These are phyloP conservation scores for Stentor roeselii DNA, from an alignment of 73 alveolate genomes.

Conservation along the genomic window DNA sequence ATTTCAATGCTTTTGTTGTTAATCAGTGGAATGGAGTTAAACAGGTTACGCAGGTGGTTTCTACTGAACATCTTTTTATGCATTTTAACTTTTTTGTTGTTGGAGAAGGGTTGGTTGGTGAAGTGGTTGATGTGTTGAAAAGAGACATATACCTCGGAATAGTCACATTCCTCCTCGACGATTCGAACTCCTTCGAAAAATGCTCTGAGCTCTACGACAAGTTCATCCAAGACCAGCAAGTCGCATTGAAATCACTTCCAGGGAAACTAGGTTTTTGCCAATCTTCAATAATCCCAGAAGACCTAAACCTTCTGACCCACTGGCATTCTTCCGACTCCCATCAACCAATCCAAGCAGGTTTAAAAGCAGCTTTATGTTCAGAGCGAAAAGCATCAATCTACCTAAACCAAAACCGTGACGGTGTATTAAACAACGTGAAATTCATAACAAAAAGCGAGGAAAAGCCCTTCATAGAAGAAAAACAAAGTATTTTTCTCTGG, in stretches of 20 bases:
- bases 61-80: neutral
- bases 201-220: neutral
- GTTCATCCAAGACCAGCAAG: neutral
- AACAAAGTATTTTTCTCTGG: neutral
- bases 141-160: constrained; percentile 2
- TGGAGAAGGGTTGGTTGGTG: neutral
- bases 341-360: neutral
- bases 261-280: neutral
- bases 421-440: constrained; percentile 11
- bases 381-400: neutral
- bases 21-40: neutral
- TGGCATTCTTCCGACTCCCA: neutral
- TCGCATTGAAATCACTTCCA: constrained; percentile 9
- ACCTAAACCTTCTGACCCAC: neutral
- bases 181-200: neutral
- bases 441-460: neutral
- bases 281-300: neutral
- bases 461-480: constrained; percentile 4
- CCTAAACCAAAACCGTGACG: neutral
- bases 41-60: neutral
- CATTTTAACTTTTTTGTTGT: constrained; percentile 7
- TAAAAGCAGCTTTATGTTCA: neutral
- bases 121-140: neutral
- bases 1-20: neutral
- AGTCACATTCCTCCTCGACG: neutral